Conservation (phyloP, 129 eudicot genomes). For the Flaveria robusta region DNA sequence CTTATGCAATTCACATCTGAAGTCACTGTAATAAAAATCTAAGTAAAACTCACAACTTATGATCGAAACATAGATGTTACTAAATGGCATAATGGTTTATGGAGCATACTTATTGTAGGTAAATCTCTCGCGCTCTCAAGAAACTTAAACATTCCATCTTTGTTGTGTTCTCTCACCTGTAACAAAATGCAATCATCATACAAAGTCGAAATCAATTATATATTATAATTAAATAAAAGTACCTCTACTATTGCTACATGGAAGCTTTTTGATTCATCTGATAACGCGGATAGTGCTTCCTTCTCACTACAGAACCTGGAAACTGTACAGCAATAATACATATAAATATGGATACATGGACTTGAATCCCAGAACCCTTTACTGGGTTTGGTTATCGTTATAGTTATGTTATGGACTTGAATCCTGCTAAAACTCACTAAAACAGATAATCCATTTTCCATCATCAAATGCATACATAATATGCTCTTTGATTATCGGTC, state of each 20-base stretch:
- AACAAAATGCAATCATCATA: constrained; percentile 20
- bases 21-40: constrained; percentile 51
- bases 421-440: too few species aligned
- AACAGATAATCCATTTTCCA: too few species aligned
- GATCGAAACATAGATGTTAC: not conserved
- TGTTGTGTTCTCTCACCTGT: constrained; percentile 57
- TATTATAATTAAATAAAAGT: not conserved
- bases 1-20: constrained; percentile 63
- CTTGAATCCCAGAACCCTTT: not conserved
- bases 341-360: not conserved
- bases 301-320: constrained; percentile 51
- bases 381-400: too few species aligned
- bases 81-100: constrained; percentile 9
- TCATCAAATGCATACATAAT: too few species aligned
- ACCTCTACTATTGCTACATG: constrained; percentile 90
- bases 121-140: constrained; percentile 56
- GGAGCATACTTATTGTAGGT: constrained; percentile 72
- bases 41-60: constrained; percentile 2
- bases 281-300: constrained; percentile 66
- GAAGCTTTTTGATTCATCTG: constrained; percentile 48
- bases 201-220: not conserved
- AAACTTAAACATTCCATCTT: constrained; percentile 56
- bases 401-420: too few species aligned
- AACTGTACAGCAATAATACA: constrained; percentile 44
- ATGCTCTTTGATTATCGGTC: too few species aligned